These are phyloP conservation scores for Alternaria hordeiaustralica DNA, from an alignment of 2,329 filamentous ascomycete genomes.

Conservation along the genomic window DNA sequence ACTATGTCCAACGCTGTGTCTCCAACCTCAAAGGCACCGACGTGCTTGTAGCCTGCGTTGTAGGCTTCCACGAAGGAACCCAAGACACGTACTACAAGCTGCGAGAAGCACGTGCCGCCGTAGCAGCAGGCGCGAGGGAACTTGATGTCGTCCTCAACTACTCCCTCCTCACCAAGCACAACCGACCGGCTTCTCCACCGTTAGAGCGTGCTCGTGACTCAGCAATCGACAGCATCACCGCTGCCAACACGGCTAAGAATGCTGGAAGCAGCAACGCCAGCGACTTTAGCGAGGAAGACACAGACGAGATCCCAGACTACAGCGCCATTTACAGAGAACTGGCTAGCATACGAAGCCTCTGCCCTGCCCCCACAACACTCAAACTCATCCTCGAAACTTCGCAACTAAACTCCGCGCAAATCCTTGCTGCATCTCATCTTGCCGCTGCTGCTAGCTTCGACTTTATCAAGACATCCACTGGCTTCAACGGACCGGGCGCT, in stretches of 20 bases:
- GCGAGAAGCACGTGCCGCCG: constrained; percentile 58
- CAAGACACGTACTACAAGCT: constrained; percentile 59
- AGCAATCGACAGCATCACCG: constrained; percentile 43
- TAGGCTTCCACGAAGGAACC: constrained; percentile 67
- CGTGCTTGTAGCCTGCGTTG: constrained; percentile 63
- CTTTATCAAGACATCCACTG: constrained; percentile 67
- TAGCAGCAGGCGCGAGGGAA: constrained; percentile 60
- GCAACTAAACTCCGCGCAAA: constrained; percentile 56
- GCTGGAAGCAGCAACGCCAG: constrained; percentile 15
- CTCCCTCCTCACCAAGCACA: constrained; percentile 50
- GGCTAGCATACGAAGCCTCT: constrained; percentile 57
- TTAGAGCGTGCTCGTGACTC: constrained; percentile 27
- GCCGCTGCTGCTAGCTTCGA: constrained; percentile 61
- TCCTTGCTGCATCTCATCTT: constrained; percentile 61
- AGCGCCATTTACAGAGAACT: constrained; percentile 61
- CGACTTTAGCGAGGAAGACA: constrained; percentile 1
- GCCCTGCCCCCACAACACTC: constrained; percentile 51
- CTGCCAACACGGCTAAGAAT: constrained; percentile 41
- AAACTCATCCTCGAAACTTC: constrained; percentile 68
- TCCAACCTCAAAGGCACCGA: constrained; percentile 56
- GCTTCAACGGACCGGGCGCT: constrained; percentile 64
- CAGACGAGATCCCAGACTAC: constrained; percentile 51
- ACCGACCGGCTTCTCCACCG: constrained; percentile 15
- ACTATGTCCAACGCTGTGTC: constrained; percentile 59
- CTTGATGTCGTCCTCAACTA: constrained; percentile 67